Percentiles rank a stretch among this genome's conserved stretches.
These are phyloP conservation scores for Diaporthe sp. DNA, from an alignment of 2,329 filamentous ascomycete species.

Conservation along the genomic window DNA sequence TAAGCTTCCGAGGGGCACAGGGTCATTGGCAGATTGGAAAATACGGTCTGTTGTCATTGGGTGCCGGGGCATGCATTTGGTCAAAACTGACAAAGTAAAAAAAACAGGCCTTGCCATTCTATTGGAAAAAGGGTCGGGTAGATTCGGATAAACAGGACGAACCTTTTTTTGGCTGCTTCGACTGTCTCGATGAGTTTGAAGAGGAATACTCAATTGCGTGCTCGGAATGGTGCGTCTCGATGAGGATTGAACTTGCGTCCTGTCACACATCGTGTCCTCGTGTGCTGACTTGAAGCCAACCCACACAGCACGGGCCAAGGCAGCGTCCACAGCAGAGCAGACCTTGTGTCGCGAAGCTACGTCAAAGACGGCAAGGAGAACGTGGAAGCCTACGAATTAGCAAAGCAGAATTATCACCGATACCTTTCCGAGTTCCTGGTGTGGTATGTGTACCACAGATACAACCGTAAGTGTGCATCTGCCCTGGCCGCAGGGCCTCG, in stretches of 20 bases:
- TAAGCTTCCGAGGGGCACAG: not conserved
- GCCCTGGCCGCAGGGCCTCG: not conserved
- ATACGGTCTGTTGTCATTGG: too few species aligned
- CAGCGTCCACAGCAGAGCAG: not conserved
- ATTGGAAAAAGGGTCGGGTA: not conserved
- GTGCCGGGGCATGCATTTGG: too few species aligned
- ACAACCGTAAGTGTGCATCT: not conserved
- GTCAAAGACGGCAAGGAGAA: not conserved
- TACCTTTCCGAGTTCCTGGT: not conserved
- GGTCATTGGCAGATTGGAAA: not conserved
- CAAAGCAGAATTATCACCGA: slow-evolving; percentile 12
- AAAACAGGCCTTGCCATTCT: slow-evolving; percentile 8
- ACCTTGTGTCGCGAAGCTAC: not conserved
- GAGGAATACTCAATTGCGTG: not conserved
- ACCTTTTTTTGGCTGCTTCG: slow-evolving; percentile 15
- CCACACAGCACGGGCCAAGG: not conserved
- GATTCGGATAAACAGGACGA: not conserved
- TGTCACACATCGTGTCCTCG: not conserved
- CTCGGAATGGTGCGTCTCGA: slow-evolving; percentile 15
- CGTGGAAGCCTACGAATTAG: not conserved
- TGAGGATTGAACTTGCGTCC: too few species aligned
- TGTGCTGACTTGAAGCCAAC: not conserved
- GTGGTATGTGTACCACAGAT: not conserved
- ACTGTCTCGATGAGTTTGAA: slow-evolving; percentile 16
- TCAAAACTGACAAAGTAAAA: not conserved